Percentiles rank a stretch among this genome's conserved stretches.
Conservation (phyloP, 78 protist species). For the Dictyostelium firmibasis region DNA sequence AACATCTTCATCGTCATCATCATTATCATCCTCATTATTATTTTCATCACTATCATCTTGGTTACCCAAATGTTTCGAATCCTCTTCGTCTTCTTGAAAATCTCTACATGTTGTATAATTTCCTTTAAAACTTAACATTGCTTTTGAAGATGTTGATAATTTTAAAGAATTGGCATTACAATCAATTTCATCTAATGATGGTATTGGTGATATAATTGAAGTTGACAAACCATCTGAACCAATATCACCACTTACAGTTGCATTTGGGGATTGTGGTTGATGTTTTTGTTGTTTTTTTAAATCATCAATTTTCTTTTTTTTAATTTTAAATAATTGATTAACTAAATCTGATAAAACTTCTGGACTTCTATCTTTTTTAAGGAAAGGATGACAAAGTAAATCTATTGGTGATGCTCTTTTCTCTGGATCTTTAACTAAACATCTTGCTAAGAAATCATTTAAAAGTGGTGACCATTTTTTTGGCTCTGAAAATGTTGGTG, state of each 20-base stretch:
- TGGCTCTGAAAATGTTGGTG: constrained; percentile 74
- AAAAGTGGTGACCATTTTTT: constrained; percentile 54
- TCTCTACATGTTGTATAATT: constrained; percentile 48
- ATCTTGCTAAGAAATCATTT: constrained; percentile 68
- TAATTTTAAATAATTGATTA: constrained; percentile 46
- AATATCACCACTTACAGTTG: background rate
- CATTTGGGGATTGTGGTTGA: background rate
- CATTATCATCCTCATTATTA: background rate
- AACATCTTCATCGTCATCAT: constrained; percentile 40
- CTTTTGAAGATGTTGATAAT: constrained; percentile 15
- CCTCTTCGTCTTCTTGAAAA: constrained; percentile 51
- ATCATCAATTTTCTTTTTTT: constrained; percentile 25
- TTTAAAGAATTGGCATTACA: background rate
- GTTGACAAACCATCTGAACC: background rate
- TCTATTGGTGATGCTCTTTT: constrained; percentile 50
- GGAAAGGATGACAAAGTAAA: constrained; percentile 76
- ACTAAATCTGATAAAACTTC: constrained; percentile 62
- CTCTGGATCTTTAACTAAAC: constrained; percentile 82
- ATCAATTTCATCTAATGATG: background rate
- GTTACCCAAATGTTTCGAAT: background rate
- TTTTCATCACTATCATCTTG: background rate
- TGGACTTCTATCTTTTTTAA: constrained; percentile 57
- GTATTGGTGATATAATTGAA: background rate
- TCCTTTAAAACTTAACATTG: constrained; percentile 49
- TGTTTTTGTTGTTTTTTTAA: background rate